Evolutionary conservation across 768 basidiomycete species (phyloP).

Genomic region (Galerina marginata): DNA sequence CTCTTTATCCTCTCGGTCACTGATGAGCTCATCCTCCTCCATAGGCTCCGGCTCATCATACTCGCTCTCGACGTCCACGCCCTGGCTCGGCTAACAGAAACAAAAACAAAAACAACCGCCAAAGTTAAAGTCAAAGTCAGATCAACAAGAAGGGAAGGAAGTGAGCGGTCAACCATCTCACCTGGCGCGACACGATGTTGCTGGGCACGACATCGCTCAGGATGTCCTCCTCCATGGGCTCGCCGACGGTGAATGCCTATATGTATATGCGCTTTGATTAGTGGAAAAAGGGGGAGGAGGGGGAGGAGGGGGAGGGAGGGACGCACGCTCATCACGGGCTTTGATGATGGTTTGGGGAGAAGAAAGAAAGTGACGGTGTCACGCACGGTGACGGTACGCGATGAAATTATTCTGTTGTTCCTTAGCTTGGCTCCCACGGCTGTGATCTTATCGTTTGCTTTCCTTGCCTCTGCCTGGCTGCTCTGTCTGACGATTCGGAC

Average conservation of each 20-base stretch:
- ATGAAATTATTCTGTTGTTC: not conserved
- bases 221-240: conserved; percentile 71
- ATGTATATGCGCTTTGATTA: not conserved
- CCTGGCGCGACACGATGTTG: conserved; percentile 90
- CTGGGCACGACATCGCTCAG: conserved; percentile 90
- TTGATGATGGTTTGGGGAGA: conserved; percentile 15
- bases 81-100: conserved; percentile 57
- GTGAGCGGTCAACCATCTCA: conserved; percentile 31
- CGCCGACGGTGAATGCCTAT: conserved; percentile 45
- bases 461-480: no score
- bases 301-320: not conserved
- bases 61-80: conserved; percentile 78
- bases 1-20: conserved; percentile 50
- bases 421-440: no score
- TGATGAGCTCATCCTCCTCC: conserved; percentile 68
- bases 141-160: not conserved
- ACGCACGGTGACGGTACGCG: conserved; percentile 20
- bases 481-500: no score
- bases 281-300: not conserved
- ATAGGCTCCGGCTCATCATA: conserved; percentile 50
- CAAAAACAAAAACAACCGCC: not conserved
- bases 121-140: no score
- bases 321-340: conserved; percentile 29
- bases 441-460: no score
- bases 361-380: conserved; percentile 2